These are phyloP conservation scores for Aciculosporium take DNA, from an alignment of 2,329 filamentous ascomycete genomes.

Conservation along the genomic window DNA sequence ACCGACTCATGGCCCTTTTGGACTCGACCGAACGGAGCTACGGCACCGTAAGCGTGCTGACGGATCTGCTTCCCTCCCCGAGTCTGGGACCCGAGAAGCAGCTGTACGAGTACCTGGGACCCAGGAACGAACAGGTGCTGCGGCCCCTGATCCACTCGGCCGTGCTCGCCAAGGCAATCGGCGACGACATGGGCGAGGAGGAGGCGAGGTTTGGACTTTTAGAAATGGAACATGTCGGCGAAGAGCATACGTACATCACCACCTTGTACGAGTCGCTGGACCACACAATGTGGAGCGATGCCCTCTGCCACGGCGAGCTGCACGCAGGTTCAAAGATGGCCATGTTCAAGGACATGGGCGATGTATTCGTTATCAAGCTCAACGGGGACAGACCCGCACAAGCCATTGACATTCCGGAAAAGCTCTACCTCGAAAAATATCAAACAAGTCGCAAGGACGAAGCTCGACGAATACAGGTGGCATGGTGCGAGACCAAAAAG, in stretches of 20 bases:
- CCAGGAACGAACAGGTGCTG: conserved; percentile 13
- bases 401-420: conserved; percentile 34
- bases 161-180: conserved; percentile 15
- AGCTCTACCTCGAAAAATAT: conserved; percentile 42
- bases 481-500: conserved; percentile 19
- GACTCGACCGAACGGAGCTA: conserved; percentile 46
- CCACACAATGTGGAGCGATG: conserved; percentile 32
- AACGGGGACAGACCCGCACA: conserved; percentile 26
- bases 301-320: conserved; percentile 22
- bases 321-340: conserved; percentile 26
- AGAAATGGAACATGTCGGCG: conserved; percentile 23
- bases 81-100: conserved; percentile 24
- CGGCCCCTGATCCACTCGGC: conserved; percentile 21
- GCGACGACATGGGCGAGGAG: conserved; percentile 18
- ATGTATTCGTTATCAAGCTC: conserved; percentile 36
- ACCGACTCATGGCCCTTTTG: conserved; percentile 49
- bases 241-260: conserved; percentile 24
- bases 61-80: conserved; percentile 21
- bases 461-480: conserved; percentile 29
- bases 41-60: conserved; percentile 37
- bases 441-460: conserved; percentile 29
- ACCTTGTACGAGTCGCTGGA: conserved; percentile 35
- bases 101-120: conserved; percentile 29
- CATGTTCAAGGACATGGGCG: conserved; percentile 30
- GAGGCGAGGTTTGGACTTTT: conserved; percentile 27